Evolutionary conservation across 306 rosid species (phyloP).

Genomic region (Trifolium repens): DNA sequence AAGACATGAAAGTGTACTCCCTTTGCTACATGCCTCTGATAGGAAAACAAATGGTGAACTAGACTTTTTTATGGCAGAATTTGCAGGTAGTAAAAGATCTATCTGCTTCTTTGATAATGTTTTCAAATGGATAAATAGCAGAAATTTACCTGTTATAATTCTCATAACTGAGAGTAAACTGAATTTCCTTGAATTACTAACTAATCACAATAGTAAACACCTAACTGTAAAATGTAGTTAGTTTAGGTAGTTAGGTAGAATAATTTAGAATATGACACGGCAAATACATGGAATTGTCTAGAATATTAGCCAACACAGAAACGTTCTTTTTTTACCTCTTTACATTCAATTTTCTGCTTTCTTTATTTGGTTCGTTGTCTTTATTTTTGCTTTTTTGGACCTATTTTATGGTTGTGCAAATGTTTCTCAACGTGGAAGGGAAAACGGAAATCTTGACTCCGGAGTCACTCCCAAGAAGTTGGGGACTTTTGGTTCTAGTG

Average conservation of each 20-base stretch:
- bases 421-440: conserved; percentile 95
- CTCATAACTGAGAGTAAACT: conserved; percentile 3
- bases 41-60: conserved; percentile 90
- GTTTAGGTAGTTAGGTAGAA: not conserved
- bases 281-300: not conserved
- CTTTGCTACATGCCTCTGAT: conserved; percentile 89
- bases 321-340: not conserved
- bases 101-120: conserved; percentile 33
- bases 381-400: conserved; percentile 32
- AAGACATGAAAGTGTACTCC: conserved; percentile 94
- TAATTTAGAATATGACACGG: not conserved
- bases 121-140: not conserved
- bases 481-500: conserved; percentile 67
- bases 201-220: not conserved
- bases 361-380: conserved; percentile 27
- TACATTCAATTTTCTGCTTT: not conserved
- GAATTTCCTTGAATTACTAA: conserved; percentile 7
- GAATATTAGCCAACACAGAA: conserved; percentile 13
- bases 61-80: conserved; percentile 96
- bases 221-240: conserved; percentile 1
- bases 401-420: conserved; percentile 58
- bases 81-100: conserved; percentile 71
- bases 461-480: conserved; percentile 68
- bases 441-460: conserved; percentile 79
- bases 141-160: conserved; percentile 21